phyloP scores from a whole-genome alignment of 108 stramenopile species.

The Bacterosira constricta region DNA sequence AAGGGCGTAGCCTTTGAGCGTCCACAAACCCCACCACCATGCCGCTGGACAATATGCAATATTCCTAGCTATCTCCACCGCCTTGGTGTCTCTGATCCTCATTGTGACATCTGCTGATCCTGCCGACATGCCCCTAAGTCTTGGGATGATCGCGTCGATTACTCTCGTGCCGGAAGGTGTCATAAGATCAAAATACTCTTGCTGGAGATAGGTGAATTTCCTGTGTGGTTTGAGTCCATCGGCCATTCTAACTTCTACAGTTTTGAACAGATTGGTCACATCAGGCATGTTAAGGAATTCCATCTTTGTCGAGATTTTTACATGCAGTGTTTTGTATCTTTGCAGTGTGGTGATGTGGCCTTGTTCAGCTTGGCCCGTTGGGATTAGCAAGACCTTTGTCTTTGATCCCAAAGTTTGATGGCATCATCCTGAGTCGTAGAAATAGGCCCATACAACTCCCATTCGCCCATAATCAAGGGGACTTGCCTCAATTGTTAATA shows the following conservation, averaged over 20 bases:
- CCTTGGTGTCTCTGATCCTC: background rate
- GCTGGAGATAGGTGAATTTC: background rate
- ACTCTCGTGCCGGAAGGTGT: background rate
- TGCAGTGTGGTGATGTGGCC: background rate
- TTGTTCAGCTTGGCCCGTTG: background rate
- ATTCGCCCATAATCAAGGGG: no score
- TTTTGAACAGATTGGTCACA: background rate
- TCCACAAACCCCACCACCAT: background rate
- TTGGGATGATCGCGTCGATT: background rate
- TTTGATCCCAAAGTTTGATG: background rate
- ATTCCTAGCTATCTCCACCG: background rate
- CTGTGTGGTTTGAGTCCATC: background rate
- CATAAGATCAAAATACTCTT: background rate
- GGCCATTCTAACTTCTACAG: background rate
- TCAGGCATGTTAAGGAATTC: background rate
- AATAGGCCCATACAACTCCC: background rate
- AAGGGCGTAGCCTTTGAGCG: background rate
- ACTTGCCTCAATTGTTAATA: no score
- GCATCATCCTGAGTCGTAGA: background rate
- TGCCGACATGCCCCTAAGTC: background rate
- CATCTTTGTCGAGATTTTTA: background rate
- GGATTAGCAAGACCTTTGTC: background rate
- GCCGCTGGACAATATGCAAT: background rate
- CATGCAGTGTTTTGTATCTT: background rate
- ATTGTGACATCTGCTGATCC: background rate